Conservation (phyloP, 176 grass and related monocot species). For the Paspalum vaginatum region DNA sequence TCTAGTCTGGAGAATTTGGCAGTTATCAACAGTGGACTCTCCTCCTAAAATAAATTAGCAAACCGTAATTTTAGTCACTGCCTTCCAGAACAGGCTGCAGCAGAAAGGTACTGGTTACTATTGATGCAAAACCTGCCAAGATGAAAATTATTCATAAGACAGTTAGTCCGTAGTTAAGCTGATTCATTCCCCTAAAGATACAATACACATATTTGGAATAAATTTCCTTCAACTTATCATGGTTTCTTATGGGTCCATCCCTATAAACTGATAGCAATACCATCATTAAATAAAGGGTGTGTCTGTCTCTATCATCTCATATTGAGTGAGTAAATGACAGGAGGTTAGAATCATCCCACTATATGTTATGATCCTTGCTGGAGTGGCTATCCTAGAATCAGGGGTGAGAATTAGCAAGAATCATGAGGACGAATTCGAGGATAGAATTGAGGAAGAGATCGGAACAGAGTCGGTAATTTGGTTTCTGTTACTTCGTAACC, state of each 20-base stretch:
- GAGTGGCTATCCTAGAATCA: too few relatives aligned
- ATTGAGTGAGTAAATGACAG: background rate
- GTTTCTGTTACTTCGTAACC: too few relatives aligned
- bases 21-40: conserved; percentile 82
- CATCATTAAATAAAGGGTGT: background rate
- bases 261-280: background rate
- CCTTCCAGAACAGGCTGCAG: background rate
- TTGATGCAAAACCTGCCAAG: background rate
- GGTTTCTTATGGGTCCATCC: background rate
- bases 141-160: background rate
- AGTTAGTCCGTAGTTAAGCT: background rate
- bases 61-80: background rate
- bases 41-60: conserved; percentile 63
- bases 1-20: conserved; percentile 92
- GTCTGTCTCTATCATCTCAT: background rate
- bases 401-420: too few relatives aligned
- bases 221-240: background rate
- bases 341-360: background rate
- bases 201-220: background rate
- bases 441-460: too few relatives aligned
- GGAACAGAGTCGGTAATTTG: too few relatives aligned
- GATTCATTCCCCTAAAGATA: background rate
- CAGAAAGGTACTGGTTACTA: background rate
- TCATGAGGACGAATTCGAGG: too few relatives aligned
- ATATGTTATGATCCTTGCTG: too few relatives aligned